Conservation (phyloP, 169 alveolate genomes). For the Eimeria praecox region DNA sequence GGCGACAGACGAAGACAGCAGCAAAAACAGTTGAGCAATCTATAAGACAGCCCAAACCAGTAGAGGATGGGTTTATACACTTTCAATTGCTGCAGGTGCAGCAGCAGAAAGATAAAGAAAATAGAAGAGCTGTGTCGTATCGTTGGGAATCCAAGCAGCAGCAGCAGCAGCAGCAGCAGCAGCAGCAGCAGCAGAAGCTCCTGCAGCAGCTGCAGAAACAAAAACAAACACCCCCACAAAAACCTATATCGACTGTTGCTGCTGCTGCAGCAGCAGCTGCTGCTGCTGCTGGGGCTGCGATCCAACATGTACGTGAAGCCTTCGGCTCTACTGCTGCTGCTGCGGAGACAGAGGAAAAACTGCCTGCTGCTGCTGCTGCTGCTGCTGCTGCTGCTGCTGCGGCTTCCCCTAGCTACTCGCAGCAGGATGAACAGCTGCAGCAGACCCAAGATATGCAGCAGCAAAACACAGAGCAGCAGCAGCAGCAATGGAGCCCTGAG, state of each 20-base stretch:
- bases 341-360: not conserved
- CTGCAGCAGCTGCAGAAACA: too few relatives aligned
- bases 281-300: conserved; percentile 20
- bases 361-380: not conserved
- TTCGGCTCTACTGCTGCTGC: not conserved
- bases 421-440: conserved; percentile 15
- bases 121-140: not conserved
- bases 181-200: too few relatives aligned
- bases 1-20: not conserved
- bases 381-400: not conserved
- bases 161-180: too few relatives aligned
- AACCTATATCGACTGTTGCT: too few relatives aligned
- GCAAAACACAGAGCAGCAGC: not conserved
- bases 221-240: too few relatives aligned
- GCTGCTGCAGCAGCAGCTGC: conserved; percentile 14
- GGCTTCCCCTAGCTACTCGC: not conserved
- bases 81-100: conserved; percentile 21
- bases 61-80: not conserved
- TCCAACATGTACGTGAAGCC: not conserved
- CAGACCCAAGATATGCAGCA: not conserved
- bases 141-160: not conserved
- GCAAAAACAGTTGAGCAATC: not conserved
- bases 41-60: not conserved
- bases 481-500: not conserved
- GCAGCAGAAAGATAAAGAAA: conserved; percentile 21